Base-by-base conservation (phyloP, 305 asterid genomes). In the Galium porrigens region DNA sequence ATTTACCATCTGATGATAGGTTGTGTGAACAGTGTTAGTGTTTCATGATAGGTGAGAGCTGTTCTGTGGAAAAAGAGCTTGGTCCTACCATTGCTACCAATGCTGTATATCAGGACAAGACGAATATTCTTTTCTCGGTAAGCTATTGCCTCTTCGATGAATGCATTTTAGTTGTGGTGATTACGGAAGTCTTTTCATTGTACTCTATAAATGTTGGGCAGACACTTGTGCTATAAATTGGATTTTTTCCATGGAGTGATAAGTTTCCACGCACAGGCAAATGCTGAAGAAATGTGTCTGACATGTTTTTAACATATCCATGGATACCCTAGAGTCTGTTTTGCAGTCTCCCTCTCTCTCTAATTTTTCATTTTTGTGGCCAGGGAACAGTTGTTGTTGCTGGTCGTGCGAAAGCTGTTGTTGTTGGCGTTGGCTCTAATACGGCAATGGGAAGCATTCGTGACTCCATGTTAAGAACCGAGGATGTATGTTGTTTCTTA, bases 391-490 rank as follows among this genome's bases (percentile, higher is more conserved):
- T 85, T 67, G 99, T 89, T 62, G 99, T 85, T 61, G 84, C 90
- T 77, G 99, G 99, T 71, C 83, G 99, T 80, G 95, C 99, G 61
- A 92, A 88, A 71, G 92, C 99, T 68, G 80, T 89, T 69, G 99
- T 92, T 44, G 72, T 82, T 68, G 95, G 87, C 66, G 95, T 89
- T 79, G 99, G 99, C 79, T 82, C 99, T 68, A 92, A 89, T 80
- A 92, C 99, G 72, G 99, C 99, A 67, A 92, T 92, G 99, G 99
- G 99, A 66, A 89, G 85, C 83, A 92, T 92, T 76, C 95, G 95
- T 4, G 99, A 92, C 74, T 87, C 95, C 70, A 92, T 92, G 96
- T 73, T 89, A 80, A 89, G 77, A 70, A 84, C 99, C 27, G 99
- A 92, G 80, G 97, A 89, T 72, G 99, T 92, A 78, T 79, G 91